Percentiles rank a stretch among this genome's conserved stretches.
These are phyloP conservation scores for Trichosporon faecale DNA, from an alignment of 1,284 basidiomycete species.

Conservation along the genomic window DNA sequence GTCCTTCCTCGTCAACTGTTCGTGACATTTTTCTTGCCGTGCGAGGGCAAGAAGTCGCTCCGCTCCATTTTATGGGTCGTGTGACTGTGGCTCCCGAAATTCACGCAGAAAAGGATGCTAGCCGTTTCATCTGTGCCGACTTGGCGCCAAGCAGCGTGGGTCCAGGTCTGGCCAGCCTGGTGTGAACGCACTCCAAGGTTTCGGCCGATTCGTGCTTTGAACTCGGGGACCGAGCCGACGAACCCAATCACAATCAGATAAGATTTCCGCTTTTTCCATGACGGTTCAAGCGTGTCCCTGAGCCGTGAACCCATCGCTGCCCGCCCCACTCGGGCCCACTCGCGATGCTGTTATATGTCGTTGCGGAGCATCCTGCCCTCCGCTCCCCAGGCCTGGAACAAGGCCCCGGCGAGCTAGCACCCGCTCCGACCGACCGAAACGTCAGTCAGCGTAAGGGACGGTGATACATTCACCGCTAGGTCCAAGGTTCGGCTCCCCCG, in stretches of 20 bases:
- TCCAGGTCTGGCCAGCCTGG: neutral
- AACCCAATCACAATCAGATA: neutral
- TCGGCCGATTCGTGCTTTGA: neutral
- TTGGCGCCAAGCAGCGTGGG: neutral
- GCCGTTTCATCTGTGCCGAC: neutral
- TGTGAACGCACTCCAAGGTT: neutral
- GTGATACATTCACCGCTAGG: too few relatives aligned
- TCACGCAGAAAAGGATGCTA: neutral
- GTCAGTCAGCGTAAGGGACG: too few relatives aligned
- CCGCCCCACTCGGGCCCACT: neutral
- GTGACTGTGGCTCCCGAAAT: neutral
- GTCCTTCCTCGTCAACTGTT: neutral
- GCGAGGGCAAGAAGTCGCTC: neutral
- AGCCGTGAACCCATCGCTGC: too few relatives aligned
- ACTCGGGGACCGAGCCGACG: neutral
- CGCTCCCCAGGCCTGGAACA: neutral
- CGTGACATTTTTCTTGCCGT: neutral
- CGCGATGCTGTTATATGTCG: neutral
- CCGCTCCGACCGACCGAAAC: too few relatives aligned
- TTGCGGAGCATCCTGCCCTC: neutral
- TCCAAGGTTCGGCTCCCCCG: too few relatives aligned
- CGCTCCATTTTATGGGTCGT: neutral
- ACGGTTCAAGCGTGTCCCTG: neutral
- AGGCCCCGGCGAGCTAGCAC: neutral
- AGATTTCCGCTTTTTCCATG: neutral